Evolutionary conservation across 1,284 basidiomycete species (phyloP).

Genomic region (Pyrrhoderma noxium): DNA sequence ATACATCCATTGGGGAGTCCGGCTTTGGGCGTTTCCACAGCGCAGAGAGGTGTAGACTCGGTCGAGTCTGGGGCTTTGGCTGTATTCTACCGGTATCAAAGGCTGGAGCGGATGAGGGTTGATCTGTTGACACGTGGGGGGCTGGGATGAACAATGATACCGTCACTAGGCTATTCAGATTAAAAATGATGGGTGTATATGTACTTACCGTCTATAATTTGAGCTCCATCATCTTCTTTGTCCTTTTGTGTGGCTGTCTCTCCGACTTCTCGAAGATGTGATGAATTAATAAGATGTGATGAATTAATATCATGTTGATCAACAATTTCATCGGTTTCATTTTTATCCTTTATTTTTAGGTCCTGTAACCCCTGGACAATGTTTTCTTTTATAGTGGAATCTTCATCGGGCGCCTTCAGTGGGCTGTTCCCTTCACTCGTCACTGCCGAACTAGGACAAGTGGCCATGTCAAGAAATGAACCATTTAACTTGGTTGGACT

Average conservation of each 20-base stretch:
- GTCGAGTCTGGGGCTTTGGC: not conserved
- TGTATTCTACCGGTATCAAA: not conserved
- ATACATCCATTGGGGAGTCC: constrained; percentile 16
- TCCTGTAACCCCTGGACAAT: not conserved
- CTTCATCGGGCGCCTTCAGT: not conserved
- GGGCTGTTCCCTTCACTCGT: constrained; percentile 6
- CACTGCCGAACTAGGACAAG: constrained; percentile 11
- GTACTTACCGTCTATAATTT: constrained; percentile 2
- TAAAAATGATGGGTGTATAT: not conserved
- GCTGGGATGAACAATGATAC: not conserved
- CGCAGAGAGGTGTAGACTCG: constrained; percentile 6
- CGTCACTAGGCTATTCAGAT: not conserved
- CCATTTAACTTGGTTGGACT: not conserved
- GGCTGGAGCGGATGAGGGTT: constrained; percentile 10
- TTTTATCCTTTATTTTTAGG: constrained; percentile 1
- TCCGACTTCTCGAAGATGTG: not conserved
- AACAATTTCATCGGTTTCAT: not conserved
- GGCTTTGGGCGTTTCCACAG: constrained; percentile 11
- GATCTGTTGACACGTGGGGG: not conserved
- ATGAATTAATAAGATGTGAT: too few relatives aligned
- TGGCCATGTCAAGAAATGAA: constrained; percentile 15
- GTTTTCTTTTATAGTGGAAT: not conserved
- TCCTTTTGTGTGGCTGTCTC: not conserved
- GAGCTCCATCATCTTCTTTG: constrained; percentile 5
- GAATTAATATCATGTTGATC: not conserved